phyloP scores from a whole-genome alignment of 2,329 filamentous ascomycete genomes.

The Metarhizium humberi region DNA sequence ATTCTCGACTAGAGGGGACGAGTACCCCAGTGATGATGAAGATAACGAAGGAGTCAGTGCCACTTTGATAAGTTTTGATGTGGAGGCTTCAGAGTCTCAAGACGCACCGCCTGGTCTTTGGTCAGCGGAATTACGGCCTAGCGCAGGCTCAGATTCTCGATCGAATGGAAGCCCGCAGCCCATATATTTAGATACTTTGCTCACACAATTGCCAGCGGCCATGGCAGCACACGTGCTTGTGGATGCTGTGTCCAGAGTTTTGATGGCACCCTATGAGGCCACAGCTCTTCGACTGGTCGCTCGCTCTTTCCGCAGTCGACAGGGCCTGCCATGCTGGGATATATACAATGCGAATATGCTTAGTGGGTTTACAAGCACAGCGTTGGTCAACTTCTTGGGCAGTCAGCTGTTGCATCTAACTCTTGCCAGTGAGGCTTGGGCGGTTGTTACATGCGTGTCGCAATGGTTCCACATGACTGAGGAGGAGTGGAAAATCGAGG shows the following conservation, averaged over 20 bases:
- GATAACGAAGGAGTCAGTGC: slow-evolving; percentile 45
- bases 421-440: slow-evolving; percentile 37
- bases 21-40: slow-evolving; percentile 47
- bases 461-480: slow-evolving; percentile 32
- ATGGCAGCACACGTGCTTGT: slow-evolving; percentile 38
- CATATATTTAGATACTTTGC: slow-evolving; percentile 36
- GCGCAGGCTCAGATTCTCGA: slow-evolving; percentile 24
- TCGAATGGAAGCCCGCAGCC: slow-evolving; percentile 16
- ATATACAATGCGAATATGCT: slow-evolving; percentile 29
- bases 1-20: slow-evolving; percentile 38
- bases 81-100: slow-evolving; percentile 45
- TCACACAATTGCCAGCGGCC: slow-evolving; percentile 42
- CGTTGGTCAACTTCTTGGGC: slow-evolving; percentile 34
- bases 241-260: slow-evolving; percentile 30
- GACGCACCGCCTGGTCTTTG: slow-evolving; percentile 43
- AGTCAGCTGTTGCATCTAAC: slow-evolving; percentile 35
- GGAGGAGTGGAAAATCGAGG: slow-evolving; percentile 32
- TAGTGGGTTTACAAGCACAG: slow-evolving; percentile 28
- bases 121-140: slow-evolving; percentile 50
- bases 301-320: slow-evolving; percentile 27
- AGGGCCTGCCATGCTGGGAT: slow-evolving; percentile 26
- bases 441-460: slow-evolving; percentile 26
- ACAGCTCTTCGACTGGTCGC: slow-evolving; percentile 35
- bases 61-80: slow-evolving; percentile 52
- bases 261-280: slow-evolving; percentile 38